phyloP scores from a whole-genome alignment of 192 early-diverging fungal genomes.

The Pilobolus umbonatus region DNA sequence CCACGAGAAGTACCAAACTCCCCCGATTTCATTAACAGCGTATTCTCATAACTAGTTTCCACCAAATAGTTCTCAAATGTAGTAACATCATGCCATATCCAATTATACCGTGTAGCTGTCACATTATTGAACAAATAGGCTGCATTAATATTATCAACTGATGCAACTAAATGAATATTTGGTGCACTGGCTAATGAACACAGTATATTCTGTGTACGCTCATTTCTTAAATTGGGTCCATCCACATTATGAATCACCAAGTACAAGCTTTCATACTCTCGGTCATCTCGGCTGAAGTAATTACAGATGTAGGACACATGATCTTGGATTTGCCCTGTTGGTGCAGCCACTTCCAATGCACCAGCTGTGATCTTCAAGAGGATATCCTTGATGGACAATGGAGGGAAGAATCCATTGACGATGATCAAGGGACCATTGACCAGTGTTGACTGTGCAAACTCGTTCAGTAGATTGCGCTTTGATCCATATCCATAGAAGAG shows the following conservation, averaged over 20 bases:
- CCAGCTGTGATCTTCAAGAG: conserved; percentile 54
- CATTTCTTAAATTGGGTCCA: conserved; percentile 65
- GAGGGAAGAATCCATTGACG: conserved; percentile 85
- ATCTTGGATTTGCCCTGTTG: conserved; percentile 54
- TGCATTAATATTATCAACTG: conserved; percentile 89
- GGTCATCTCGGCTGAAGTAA: conserved; percentile 53
- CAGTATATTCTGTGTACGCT: conserved; percentile 62
- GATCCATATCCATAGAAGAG: conserved; percentile 93
- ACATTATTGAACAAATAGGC: conserved; percentile 85
- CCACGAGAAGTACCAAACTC: conserved; percentile 60
- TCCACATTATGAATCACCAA: conserved; percentile 90
- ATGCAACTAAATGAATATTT: conserved; percentile 74
- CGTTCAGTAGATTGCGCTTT: conserved; percentile 74
- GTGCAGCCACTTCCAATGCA: conserved; percentile 32
- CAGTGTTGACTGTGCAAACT: conserved; percentile 59
- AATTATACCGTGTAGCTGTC: conserved; percentile 63
- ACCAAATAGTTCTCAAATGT: conserved; percentile 77
- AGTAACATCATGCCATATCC: conserved; percentile 89
- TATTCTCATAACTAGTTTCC: conserved; percentile 84
- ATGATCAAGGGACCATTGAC: conserved; percentile 62
- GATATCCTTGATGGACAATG: conserved; percentile 66
- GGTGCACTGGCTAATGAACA: conserved; percentile 60
- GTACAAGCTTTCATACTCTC: conserved; percentile 52
- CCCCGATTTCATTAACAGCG: conserved; percentile 50
- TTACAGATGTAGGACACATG: conserved; percentile 60